Base-by-base conservation (phyloP, 345 rosid genomes). In the Murraya paniculata region DNA sequence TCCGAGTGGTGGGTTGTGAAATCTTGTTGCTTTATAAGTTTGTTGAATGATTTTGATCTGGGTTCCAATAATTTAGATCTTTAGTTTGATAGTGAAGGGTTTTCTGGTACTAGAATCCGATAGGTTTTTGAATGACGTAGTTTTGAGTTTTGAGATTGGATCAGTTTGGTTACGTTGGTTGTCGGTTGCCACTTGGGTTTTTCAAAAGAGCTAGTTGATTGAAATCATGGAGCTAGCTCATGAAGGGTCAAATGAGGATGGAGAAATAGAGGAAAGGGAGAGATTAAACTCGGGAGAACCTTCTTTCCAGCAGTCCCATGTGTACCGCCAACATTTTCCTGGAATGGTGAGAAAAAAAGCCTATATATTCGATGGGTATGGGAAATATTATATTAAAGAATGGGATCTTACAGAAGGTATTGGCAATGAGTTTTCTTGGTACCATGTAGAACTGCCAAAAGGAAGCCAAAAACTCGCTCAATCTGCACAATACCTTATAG, bases 351-450 rank as follows among this genome's bases (percentile, higher is more conserved):
- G 92, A 62, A 87, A 88, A 76, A 93, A 85, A 80, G 98, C 98
- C 19, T 97, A 97, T 36, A 90, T 87, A 80, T 97, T 97, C 73
- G 98, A 94, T 71, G 97, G 98, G 57, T 30, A 55, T 56, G 98
- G 99, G 8, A 87, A 85, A 22, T 94, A 85, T 81, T 90, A 76
- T 77, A 82, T 82, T 41, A 93, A 90, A 78, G 97, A 88, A 75
- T 97, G 98, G 98, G 90, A 94, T 87, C 93, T 97, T 48, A 60
- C 86, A 2, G 92, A 94, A 83, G 98, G 97, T 22, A 79, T 30
- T 11, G 97, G 89, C 38, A 81, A 76, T 36, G 96, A 97, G 84
- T 97, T 97, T 80, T 91, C 95, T 86, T 94, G 99, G 99, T 97
- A 97, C 81, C 97, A 97, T 80, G 91, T 93, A 0, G 99, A 97